phyloP scores from a whole-genome alignment of 306 rosid genomes.

The Comarum palustre region DNA sequence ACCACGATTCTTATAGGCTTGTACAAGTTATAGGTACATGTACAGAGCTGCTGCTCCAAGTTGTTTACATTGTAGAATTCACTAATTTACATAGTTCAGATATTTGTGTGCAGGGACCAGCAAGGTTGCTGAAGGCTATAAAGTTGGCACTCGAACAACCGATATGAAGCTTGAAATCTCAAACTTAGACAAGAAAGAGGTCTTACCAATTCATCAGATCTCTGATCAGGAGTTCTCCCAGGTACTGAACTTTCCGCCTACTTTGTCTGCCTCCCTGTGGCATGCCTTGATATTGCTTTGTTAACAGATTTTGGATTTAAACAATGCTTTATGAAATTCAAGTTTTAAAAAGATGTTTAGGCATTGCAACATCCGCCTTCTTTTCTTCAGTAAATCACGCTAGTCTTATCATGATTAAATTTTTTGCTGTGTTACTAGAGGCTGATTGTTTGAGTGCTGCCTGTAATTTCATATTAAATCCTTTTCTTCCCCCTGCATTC shows the following conservation, averaged over 20 bases:
- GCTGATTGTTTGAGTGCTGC: slow-evolving; percentile 3
- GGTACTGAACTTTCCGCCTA: slow-evolving; percentile 42
- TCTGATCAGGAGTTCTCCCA: slow-evolving; percentile 83
- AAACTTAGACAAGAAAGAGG: slow-evolving; percentile 79
- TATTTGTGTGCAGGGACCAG: slow-evolving; percentile 65
- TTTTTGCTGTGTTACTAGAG: neutral
- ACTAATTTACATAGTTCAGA: slow-evolving; percentile 21
- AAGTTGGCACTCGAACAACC: slow-evolving; percentile 58
- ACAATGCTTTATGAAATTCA: neutral
- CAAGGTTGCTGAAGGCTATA: slow-evolving; percentile 66
- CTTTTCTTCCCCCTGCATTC: neutral
- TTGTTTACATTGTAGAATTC: slow-evolving; percentile 11
- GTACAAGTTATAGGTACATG: slow-evolving; percentile 85
- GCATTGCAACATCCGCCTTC: slow-evolving; percentile 1
- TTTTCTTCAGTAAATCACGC: neutral
- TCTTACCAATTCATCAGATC: slow-evolving; percentile 65
- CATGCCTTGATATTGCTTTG: neutral
- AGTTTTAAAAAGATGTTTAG: neutral
- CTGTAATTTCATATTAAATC: neutral
- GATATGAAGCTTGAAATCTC: slow-evolving; percentile 72
- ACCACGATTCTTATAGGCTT: slow-evolving; percentile 87
- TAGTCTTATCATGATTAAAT: neutral
- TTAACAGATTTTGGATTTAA: neutral
- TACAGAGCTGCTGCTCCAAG: slow-evolving; percentile 12
- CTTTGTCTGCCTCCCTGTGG: neutral